A percentile compares a stretch with the other conserved stretches of the same genome.
Evolutionary conservation across 2,329 filamentous ascomycete species (phyloP).

Genomic region (Rugonectria rugulosa): DNA sequence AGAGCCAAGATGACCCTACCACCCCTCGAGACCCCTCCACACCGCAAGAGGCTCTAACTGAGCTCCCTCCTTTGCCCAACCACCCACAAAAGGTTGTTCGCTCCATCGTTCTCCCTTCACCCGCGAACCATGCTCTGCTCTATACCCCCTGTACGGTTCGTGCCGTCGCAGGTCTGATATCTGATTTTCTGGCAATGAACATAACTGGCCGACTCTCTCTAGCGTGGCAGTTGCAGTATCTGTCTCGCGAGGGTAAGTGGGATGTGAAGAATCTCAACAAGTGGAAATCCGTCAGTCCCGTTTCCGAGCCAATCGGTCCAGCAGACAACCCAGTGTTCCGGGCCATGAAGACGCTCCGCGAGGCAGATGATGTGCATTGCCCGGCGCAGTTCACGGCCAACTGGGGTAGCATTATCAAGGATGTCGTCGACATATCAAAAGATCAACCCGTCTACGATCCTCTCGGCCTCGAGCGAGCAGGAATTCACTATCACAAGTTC

Average conservation of each 20-base stretch:
- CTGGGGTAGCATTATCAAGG: conserved; percentile 73
- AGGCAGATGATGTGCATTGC: conserved; percentile 84
- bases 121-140: conserved; percentile 83
- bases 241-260: conserved; percentile 93
- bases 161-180: conserved; percentile 80
- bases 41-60: conserved; percentile 50
- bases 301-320: conserved; percentile 76
- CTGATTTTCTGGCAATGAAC: conserved; percentile 78
- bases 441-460: conserved; percentile 91
- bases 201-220: conserved; percentile 81
- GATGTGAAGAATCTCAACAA: conserved; percentile 96
- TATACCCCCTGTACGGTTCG: conserved; percentile 81
- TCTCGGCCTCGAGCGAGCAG: conserved; percentile 68
- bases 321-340: conserved; percentile 69
- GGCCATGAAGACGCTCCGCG: conserved; percentile 91
- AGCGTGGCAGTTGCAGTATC: conserved; percentile 89
- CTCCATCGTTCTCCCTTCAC: conserved; percentile 74
- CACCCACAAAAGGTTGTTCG: conserved; percentile 67
- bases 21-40: conserved; percentile 55
- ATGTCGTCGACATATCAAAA: conserved; percentile 90
- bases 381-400: conserved; percentile 74
- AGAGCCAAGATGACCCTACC: conserved; percentile 24
- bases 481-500: conserved; percentile 82
- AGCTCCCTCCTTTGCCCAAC: conserved; percentile 56
- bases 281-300: conserved; percentile 81